These are phyloP conservation scores for Penicillium janthinellum DNA, from an alignment of 2,329 filamentous ascomycete genomes.

Conservation along the genomic window DNA sequence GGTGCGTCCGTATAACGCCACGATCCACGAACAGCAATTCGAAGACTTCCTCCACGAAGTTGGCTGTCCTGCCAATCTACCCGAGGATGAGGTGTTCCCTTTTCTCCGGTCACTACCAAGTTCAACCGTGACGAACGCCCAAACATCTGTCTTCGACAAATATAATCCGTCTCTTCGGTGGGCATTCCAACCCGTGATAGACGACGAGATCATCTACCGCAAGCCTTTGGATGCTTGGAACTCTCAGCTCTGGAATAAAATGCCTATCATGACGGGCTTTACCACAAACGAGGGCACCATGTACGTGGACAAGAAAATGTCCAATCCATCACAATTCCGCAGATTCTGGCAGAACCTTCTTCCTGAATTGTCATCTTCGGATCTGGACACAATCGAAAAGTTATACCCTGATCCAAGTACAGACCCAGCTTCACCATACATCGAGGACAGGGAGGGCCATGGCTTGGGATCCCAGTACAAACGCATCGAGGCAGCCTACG, in stretches of 20 bases:
- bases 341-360: slow-evolving; percentile 65
- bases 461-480: slow-evolving; percentile 55
- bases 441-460: slow-evolving; percentile 24
- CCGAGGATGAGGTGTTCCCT: slow-evolving; percentile 39
- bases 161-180: slow-evolving; percentile 52
- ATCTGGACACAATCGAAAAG: slow-evolving; percentile 57
- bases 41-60: slow-evolving; percentile 43
- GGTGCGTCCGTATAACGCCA: slow-evolving; percentile 45
- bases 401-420: slow-evolving; percentile 64
- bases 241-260: slow-evolving; percentile 54
- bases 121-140: slow-evolving; percentile 41
- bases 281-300: slow-evolving; percentile 69
- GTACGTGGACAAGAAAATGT: slow-evolving; percentile 60
- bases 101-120: slow-evolving; percentile 47
- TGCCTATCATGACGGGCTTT: slow-evolving; percentile 70
- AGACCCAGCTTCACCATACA: slow-evolving; percentile 31
- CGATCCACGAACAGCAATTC: slow-evolving; percentile 50
- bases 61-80: slow-evolving; percentile 32
- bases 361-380: slow-evolving; percentile 55
- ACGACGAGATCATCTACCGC: slow-evolving; percentile 60
- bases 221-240: slow-evolving; percentile 63
- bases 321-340: slow-evolving; percentile 56
- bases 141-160: slow-evolving; percentile 47
- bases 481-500: slow-evolving; percentile 53
- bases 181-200: slow-evolving; percentile 71